phyloP scores from a whole-genome alignment of 1,139 yeast species.

The Diutina ranongensis region DNA sequence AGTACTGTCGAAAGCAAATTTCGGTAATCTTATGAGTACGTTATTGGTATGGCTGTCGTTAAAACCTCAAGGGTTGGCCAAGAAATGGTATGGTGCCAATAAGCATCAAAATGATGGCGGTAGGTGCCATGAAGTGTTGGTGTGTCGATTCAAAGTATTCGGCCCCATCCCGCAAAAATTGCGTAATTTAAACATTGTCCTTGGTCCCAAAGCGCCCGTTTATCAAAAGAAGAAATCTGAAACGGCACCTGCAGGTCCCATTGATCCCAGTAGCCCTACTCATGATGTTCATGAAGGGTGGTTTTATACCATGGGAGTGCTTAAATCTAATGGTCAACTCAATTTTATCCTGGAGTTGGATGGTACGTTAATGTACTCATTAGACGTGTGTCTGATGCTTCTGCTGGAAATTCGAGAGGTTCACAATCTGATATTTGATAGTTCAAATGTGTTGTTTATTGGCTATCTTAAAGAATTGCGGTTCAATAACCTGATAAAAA shows the following conservation, averaged over 20 bases:
- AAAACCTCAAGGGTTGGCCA: constrained; percentile 44
- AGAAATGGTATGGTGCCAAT: constrained; percentile 42
- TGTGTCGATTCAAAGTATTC: constrained; percentile 53
- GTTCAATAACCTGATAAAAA: constrained; percentile 26
- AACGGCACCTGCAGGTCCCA: constrained; percentile 1
- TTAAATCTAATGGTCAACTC: constrained; percentile 55
- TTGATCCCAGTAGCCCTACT: constrained; percentile 4
- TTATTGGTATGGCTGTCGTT: constrained; percentile 56
- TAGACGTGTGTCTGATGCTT: constrained; percentile 45
- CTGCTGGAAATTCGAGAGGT: constrained; percentile 59
- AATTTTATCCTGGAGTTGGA: constrained; percentile 55
- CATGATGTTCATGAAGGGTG: constrained; percentile 41
- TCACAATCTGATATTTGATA: constrained; percentile 57
- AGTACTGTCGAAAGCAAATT: constrained; percentile 30
- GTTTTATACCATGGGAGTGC: constrained; percentile 68
- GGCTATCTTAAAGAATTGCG: constrained; percentile 48
- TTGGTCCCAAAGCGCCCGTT: constrained; percentile 37
- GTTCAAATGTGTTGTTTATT: constrained; percentile 44
- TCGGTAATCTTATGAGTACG: constrained; percentile 37
- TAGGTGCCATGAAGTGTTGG: constrained; percentile 35
- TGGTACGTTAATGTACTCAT: constrained; percentile 51
- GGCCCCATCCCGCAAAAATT: constrained; percentile 45
- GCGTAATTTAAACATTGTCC: constrained; percentile 28
- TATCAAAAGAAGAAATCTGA: constrained; percentile 12
- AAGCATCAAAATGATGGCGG: neutral